Conservation (phyloP, 306 rosid species). For the Vicia villosa region DNA sequence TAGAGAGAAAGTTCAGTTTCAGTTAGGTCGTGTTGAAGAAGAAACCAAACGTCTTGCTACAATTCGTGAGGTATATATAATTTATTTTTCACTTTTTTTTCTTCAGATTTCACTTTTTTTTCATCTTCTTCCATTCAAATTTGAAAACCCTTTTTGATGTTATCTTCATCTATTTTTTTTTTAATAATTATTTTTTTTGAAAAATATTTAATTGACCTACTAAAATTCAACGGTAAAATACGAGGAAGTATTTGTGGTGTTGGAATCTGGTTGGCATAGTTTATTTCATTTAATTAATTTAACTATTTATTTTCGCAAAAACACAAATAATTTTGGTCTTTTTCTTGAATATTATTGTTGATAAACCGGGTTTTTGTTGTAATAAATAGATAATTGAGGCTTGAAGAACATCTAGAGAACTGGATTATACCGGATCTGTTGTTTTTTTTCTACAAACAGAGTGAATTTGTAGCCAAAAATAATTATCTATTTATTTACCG, state of each 20-base stretch:
- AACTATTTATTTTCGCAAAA: not conserved
- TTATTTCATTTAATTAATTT: conserved; percentile 4
- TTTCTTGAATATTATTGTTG: not conserved
- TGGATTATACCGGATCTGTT: conserved; percentile 45
- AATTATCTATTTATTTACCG: not conserved
- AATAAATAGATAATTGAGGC: conserved; percentile 16
- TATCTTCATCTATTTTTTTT: not conserved
- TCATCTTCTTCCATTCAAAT: not conserved
- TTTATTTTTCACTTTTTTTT: not conserved
- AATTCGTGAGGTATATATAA: conserved; percentile 79
- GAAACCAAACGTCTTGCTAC: conserved; percentile 92
- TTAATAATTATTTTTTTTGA: not conserved
- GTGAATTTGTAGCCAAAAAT: conserved; percentile 32
- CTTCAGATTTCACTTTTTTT: not conserved
- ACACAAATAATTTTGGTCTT: not conserved
- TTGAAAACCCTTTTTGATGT: not conserved
- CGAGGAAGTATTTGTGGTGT: not conserved
- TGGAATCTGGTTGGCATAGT: not conserved
- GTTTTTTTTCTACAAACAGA: conserved; percentile 3
- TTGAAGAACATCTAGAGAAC: conserved; percentile 25
- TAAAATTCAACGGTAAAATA: not conserved
- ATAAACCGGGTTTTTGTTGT: conserved; percentile 11
- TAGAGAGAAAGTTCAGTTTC: conserved; percentile 84
- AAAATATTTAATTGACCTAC: conserved; percentile 6
- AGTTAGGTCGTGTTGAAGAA: conserved; percentile 91